phyloP scores from a whole-genome alignment of 2,329 filamentous ascomycete genomes.

The Volutella citrinella region DNA sequence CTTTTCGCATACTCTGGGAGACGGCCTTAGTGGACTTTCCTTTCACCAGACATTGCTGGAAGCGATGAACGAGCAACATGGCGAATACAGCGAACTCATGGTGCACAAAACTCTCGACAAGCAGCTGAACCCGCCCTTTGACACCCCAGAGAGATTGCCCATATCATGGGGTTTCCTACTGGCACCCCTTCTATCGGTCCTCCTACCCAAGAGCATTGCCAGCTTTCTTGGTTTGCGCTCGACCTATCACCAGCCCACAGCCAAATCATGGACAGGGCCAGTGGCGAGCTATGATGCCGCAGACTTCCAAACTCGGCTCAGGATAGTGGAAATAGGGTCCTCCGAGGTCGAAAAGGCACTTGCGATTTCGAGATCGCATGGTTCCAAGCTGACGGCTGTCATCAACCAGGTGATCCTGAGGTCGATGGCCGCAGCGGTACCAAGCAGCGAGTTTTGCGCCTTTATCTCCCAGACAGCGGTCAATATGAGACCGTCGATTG shows the following conservation, averaged over 20 bases:
- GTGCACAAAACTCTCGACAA: conserved; percentile 1
- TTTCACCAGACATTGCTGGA: conserved; percentile 22
- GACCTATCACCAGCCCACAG: conserved; percentile 8
- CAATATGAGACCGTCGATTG: conserved; percentile 21
- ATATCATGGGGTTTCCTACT: conserved; percentile 24
- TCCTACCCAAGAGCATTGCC: conserved; percentile 15
- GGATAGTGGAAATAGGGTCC: conserved; percentile 13
- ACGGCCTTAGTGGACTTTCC: conserved; percentile 17
- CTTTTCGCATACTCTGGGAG: conserved; percentile 22
- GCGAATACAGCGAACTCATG: too few relatives aligned
- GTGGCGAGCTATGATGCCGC: conserved; percentile 12
- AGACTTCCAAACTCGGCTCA: conserved; percentile 13
- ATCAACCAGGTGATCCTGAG: conserved; percentile 18
- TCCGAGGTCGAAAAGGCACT: conserved; percentile 10
- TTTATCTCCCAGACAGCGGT: conserved; percentile 22
- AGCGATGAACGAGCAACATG: conserved; percentile 6
- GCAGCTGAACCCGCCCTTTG: conserved; percentile 15
- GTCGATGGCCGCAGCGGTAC: conserved; percentile 16
- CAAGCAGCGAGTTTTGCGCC: conserved; percentile 13
- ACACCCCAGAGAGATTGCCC: conserved; percentile 18
- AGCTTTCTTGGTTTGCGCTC: conserved; percentile 14
- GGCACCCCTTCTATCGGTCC: conserved; percentile 12
- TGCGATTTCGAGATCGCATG: conserved; percentile 11
- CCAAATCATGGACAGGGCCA: conserved; percentile 17
- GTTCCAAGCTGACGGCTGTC: conserved; percentile 18